Percentiles rank a stretch among this genome's conserved stretches.
These are phyloP conservation scores for Herpetomonas tarakana DNA, from an alignment of 208 protist species.

Conservation along the genomic window DNA sequence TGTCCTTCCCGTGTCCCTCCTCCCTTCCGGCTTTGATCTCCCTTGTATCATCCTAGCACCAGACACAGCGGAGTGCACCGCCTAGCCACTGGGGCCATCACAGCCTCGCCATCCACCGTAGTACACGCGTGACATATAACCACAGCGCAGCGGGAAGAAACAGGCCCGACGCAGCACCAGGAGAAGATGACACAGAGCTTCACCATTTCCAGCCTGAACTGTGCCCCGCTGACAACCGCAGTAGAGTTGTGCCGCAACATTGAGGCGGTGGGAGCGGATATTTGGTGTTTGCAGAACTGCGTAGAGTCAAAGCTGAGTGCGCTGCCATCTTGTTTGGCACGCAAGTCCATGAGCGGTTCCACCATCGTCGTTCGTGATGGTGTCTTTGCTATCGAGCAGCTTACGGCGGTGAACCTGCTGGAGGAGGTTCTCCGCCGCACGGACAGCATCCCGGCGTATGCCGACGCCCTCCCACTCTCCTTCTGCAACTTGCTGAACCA, in stretches of 20 bases:
- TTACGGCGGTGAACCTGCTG: background rate
- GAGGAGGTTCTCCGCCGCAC: background rate
- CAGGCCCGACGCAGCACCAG: too few relatives aligned
- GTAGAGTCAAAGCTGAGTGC: background rate
- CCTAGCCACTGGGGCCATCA: too few relatives aligned
- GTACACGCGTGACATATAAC: too few relatives aligned
- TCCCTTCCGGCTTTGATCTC: too few relatives aligned
- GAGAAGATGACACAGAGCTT: too few relatives aligned
- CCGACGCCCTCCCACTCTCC: background rate
- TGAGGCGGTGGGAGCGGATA: background rate
- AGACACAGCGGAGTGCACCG: too few relatives aligned
- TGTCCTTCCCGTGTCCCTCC: too few relatives aligned
- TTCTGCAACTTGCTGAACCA: background rate
- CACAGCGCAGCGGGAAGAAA: too few relatives aligned
- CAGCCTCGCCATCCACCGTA: too few relatives aligned
- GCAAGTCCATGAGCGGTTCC: background rate
- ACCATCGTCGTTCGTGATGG: background rate
- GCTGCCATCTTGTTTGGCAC: background rate
- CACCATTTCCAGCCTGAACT: background rate
- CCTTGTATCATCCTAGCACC: too few relatives aligned
- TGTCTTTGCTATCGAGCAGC: background rate
- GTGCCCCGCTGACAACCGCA: background rate
- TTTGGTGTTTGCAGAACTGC: background rate
- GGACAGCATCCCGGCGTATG: background rate
- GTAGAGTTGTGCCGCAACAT: background rate